Base-by-base conservation (phyloP, 108 stramenopile genomes). In the Bacterosira constricta region DNA sequence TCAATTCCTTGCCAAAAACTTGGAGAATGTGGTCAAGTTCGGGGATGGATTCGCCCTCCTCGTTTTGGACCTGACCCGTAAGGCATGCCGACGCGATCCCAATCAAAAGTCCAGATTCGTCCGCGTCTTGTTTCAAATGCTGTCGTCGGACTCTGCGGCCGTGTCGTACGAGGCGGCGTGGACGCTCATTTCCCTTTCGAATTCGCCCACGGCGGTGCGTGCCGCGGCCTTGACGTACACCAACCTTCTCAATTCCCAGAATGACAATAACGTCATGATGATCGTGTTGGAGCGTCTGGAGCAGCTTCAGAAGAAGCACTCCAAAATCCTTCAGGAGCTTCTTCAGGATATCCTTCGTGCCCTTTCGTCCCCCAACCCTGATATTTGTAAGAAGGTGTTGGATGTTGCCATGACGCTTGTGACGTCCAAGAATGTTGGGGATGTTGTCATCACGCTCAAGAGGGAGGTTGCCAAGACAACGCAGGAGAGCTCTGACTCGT, bases 91-190 rank as follows among this genome's bases (percentile, higher is more conserved):
- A 32, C 86, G 94, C 20, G 98, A 99, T 82, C 99, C 98, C 3
- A 83, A 85, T 42, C 97, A 97, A 82, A 99, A 99, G 76, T 93
- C 96, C 7, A 92, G 98, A 31, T 99, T 99, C 77, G 97, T 99
- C 23, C 82, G 97, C 17, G 91, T 95, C 55, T 85, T 99, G 18
- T 96, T 98, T 61, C 84, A 94, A 62, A 92, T 99, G 91, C 84
- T 99, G 36, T 87, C 92, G 53, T 86, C 87, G 53, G 75, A 85
- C 25, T 96, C 95, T 7, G 84, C 98, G 2, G 97, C 98, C 17
- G 99, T 99, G 6, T 90, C 92, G 31, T 99, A 98, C 81, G 99
- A 99, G 81, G 99, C 99, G 4, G 97, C 98, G 18, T 99, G 98
- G 97, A 99, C 99, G 4, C 85, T 99, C 37, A 96, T 98, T 13